Evolutionary conservation across 352 stramenopile genomes (phyloP).

Genomic region (Thraustochytrium striatum): DNA sequence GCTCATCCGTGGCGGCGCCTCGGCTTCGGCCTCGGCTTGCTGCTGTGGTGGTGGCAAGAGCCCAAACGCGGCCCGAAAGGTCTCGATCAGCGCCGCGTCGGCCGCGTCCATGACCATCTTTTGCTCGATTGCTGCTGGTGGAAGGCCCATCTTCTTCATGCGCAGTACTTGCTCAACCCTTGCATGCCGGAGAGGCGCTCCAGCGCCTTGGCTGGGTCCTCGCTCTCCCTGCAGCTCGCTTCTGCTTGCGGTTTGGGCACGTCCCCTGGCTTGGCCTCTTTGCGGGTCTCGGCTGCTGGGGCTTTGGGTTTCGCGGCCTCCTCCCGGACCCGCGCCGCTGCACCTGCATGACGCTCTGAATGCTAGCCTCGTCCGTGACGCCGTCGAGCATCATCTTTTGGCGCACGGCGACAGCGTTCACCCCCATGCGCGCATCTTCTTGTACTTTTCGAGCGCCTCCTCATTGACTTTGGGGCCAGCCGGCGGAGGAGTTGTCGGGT

Average conservation of each 20-base stretch:
- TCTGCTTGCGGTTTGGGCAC: background rate
- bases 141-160: slow-evolving; percentile 65
- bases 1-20: background rate
- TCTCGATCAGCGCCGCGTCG: background rate
- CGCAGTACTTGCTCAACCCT: slow-evolving; percentile 43
- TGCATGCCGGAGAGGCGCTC: background rate
- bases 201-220: background rate
- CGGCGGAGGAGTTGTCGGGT: too few species aligned
- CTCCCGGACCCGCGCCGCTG: too few species aligned
- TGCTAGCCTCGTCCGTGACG: background rate
- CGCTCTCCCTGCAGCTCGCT: background rate
- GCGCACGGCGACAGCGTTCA: slow-evolving; percentile 58
- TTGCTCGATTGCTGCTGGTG: slow-evolving; percentile 56
- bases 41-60: background rate
- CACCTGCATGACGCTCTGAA: background rate
- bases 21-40: background rate
- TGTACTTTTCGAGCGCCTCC: slow-evolving; percentile 53
- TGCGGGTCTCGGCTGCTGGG: background rate
- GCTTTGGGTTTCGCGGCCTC: background rate
- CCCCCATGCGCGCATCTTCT: slow-evolving; percentile 62
- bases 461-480: too few species aligned
- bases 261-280: background rate
- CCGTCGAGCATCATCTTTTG: slow-evolving; percentile 66
- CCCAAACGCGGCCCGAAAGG: background rate
- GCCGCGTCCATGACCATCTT: slow-evolving; percentile 63